These are phyloP conservation scores for Allomyces macrogynus DNA, from an alignment of 192 early-diverging fungal species.

Conservation along the genomic window DNA sequence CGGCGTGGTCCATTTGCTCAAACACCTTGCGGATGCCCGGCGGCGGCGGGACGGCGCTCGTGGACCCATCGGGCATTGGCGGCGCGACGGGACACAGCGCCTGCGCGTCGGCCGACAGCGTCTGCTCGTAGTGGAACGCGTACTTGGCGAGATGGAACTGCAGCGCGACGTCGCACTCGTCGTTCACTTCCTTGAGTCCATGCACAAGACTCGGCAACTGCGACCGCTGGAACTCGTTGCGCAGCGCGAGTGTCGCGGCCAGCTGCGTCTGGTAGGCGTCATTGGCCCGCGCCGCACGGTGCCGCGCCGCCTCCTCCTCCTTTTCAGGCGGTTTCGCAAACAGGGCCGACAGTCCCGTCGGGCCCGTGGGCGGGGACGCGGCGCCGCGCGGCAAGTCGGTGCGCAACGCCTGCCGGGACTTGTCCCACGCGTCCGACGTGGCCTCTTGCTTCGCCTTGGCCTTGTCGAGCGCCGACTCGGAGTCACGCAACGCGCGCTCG, in stretches of 20 bases:
- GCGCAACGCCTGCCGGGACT: constrained; percentile 17
- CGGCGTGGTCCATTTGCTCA: constrained; percentile 15
- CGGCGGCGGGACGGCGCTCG: constrained; percentile 6
- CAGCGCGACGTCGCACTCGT: constrained; percentile 63
- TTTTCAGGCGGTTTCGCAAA: background rate
- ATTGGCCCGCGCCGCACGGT: constrained; percentile 60
- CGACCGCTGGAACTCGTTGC: constrained; percentile 52
- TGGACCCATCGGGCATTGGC: constrained; percentile 10
- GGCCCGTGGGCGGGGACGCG: background rate
- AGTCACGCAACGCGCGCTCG: constrained; percentile 52
- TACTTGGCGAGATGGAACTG: constrained; percentile 63
- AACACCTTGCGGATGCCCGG: constrained; percentile 3
- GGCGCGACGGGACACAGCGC: constrained; percentile 36
- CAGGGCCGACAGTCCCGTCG: background rate
- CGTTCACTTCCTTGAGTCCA: constrained; percentile 58
- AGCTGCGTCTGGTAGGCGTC: constrained; percentile 68
- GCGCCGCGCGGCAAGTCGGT: constrained; percentile 6
- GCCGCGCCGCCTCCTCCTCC: constrained; percentile 63
- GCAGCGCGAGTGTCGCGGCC: constrained; percentile 44
- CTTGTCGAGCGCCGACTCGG: constrained; percentile 65
- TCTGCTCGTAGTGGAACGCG: constrained; percentile 54
- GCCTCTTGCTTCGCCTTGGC: constrained; percentile 59
- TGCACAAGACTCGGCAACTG: constrained; percentile 60
- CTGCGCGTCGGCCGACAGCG: constrained; percentile 48
- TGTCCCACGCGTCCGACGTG: constrained; percentile 71